Percentiles rank a stretch among this genome's conserved stretches.
These are phyloP conservation scores for Fusarium humuli DNA, from an alignment of 2,329 filamentous ascomycete genomes.

Conservation along the genomic window DNA sequence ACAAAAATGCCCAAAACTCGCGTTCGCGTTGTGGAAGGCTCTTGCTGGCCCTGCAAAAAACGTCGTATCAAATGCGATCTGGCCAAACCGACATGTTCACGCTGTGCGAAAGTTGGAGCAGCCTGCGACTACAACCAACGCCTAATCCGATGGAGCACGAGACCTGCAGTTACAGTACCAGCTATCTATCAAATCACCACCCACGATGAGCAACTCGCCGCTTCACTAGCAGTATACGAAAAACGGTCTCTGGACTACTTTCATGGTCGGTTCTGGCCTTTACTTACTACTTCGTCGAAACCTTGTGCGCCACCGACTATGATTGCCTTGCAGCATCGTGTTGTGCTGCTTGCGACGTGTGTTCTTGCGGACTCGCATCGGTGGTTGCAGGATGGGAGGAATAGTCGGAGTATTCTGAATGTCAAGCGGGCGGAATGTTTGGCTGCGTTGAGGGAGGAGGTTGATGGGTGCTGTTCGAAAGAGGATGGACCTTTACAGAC, in stretches of 20 bases:
- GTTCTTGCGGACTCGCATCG: slow-evolving; percentile 50
- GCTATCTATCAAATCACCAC: slow-evolving; percentile 47
- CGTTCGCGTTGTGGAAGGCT: slow-evolving; percentile 50
- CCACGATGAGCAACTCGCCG: slow-evolving; percentile 44
- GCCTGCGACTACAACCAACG: slow-evolving; percentile 50
- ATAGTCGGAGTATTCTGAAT: slow-evolving; percentile 43
- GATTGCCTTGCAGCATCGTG: slow-evolving; percentile 49
- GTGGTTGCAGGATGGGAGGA: slow-evolving; percentile 48
- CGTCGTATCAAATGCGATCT: slow-evolving; percentile 58
- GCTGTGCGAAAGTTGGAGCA: slow-evolving; percentile 49
- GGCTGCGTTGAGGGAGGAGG: slow-evolving; percentile 49
- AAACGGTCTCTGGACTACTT: slow-evolving; percentile 51
- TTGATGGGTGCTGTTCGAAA: slow-evolving; percentile 49
- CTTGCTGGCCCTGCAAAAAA: slow-evolving; percentile 59
- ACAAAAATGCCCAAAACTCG: slow-evolving; percentile 20
- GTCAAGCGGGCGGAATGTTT: slow-evolving; percentile 48
- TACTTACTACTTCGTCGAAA: slow-evolving; percentile 46
- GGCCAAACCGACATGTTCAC: slow-evolving; percentile 52
- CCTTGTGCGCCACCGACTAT: slow-evolving; percentile 49
- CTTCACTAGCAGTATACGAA: slow-evolving; percentile 46
- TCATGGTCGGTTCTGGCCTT: slow-evolving; percentile 50
- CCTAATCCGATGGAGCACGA: slow-evolving; percentile 57
- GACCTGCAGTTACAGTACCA: slow-evolving; percentile 48
- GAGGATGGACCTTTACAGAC: slow-evolving; percentile 49
- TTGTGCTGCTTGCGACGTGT: slow-evolving; percentile 50